Percentiles rank a stretch among this genome's conserved stretches.
phyloP scores from a whole-genome alignment of 495 filamentous ascomycete species.

The Xylaria sp. region DNA sequence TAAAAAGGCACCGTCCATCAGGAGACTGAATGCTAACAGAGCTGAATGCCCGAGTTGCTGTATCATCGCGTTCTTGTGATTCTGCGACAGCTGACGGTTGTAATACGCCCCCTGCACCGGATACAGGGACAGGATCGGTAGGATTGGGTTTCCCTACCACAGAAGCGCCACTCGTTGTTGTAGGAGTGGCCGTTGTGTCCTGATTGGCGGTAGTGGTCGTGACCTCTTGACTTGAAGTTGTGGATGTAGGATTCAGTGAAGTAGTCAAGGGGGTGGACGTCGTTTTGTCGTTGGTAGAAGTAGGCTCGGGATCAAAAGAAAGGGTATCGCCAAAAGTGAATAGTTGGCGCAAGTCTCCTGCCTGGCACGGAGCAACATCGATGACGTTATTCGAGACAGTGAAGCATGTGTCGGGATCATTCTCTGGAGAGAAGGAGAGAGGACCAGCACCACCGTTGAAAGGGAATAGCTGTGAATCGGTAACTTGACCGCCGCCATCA shows the following conservation, averaged over 20 bases:
- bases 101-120: slow-evolving; percentile 55
- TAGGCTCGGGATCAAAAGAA: slow-evolving; percentile 11
- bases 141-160: slow-evolving; percentile 49
- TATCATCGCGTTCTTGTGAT: slow-evolving; percentile 53
- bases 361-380: slow-evolving; percentile 52
- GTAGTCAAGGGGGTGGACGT: slow-evolving; percentile 26
- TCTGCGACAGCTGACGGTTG: slow-evolving; percentile 57
- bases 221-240: slow-evolving; percentile 7
- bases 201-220: slow-evolving; percentile 20
- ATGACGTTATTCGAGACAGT: slow-evolving; percentile 53
- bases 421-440: slow-evolving; percentile 51
- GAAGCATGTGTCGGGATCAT: slow-evolving; percentile 53
- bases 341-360: slow-evolving; percentile 49
- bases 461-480: slow-evolving; percentile 57
- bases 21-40: slow-evolving; percentile 54
- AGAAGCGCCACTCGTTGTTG: slow-evolving; percentile 16
- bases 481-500: slow-evolving; percentile 58
- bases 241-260: slow-evolving; percentile 18
- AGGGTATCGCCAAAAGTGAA: slow-evolving; percentile 53
- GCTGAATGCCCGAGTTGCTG: slow-evolving; percentile 56
- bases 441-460: slow-evolving; percentile 52
- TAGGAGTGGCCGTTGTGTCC: slow-evolving; percentile 19
- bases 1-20: slow-evolving; percentile 58
- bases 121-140: slow-evolving; percentile 56
- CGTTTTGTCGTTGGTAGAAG: slow-evolving; percentile 13